Conservation (phyloP, 140 eudicot genomes). For the Artemisia princeps region DNA sequence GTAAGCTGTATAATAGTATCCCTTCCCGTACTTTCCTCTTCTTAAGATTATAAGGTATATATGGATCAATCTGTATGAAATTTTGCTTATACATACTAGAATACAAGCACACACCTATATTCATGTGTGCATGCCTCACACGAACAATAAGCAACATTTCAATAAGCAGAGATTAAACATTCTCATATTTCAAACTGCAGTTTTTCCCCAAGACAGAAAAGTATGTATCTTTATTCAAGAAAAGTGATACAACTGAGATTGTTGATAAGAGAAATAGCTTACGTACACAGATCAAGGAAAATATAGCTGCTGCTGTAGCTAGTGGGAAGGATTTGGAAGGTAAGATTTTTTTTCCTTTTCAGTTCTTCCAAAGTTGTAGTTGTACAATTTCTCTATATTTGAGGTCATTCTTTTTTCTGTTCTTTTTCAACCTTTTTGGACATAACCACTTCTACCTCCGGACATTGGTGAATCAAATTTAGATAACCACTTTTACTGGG, state of each 20-base stretch:
- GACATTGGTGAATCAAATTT: too few relatives aligned
- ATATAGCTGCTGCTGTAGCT: constrained; percentile 79
- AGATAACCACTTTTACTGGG: too few relatives aligned
- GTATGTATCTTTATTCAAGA: constrained; percentile 70
- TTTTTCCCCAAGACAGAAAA: constrained; percentile 92
- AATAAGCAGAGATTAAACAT: constrained; percentile 12
- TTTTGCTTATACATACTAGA: constrained; percentile 4
- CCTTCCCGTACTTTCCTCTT: not conserved
- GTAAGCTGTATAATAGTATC: constrained; percentile 37
- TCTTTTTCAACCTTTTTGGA: not conserved
- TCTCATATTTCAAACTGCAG: constrained; percentile 36
- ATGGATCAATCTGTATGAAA: constrained; percentile 12
- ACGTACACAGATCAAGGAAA: constrained; percentile 76
- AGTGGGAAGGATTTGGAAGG: constrained; percentile 98
- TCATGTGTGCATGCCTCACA: not conserved
- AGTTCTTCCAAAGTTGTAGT: not conserved
- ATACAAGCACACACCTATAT: not conserved
- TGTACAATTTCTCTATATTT: not conserved
- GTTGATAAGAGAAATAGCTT: constrained; percentile 63
- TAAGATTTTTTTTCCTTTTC: constrained; percentile 16
- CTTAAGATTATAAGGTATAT: not conserved
- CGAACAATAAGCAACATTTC: not conserved
- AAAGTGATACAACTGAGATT: constrained; percentile 57
- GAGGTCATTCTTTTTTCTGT: constrained; percentile 4
- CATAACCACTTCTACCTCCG: not conserved